Percentiles rank a stretch among this genome's conserved stretches.
These are phyloP conservation scores for Globisporangium nagaii DNA, from an alignment of 352 stramenopile genomes.

Conservation along the genomic window DNA sequence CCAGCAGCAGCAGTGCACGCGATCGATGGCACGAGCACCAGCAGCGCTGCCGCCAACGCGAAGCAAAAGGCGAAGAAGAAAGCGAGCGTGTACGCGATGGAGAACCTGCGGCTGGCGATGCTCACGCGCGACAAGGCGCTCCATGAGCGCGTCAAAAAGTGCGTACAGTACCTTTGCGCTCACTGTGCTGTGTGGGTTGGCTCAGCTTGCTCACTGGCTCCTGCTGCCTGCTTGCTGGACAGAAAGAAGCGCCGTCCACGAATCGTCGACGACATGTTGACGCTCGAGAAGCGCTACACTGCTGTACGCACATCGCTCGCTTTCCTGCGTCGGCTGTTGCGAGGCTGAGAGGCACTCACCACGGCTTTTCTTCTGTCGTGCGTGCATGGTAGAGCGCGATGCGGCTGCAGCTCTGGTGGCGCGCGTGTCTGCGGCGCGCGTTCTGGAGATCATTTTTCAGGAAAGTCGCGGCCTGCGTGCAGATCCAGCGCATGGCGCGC, in stretches of 20 bases:
- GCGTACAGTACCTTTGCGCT: not conserved
- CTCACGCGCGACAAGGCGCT: constrained; percentile 39
- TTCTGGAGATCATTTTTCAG: constrained; percentile 45
- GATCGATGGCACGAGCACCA: not conserved
- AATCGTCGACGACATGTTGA: constrained; percentile 71
- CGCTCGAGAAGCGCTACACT: constrained; percentile 49
- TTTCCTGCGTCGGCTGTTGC: too few relatives aligned
- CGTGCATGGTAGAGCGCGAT: constrained; percentile 31
- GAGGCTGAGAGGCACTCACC: too few relatives aligned
- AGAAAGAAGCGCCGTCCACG: constrained; percentile 48
- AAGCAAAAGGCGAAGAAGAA: constrained; percentile 9
- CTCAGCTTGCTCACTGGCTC: not conserved
- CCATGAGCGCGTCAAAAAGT: constrained; percentile 37
- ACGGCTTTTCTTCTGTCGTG: not conserved
- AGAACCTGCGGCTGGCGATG: constrained; percentile 53
- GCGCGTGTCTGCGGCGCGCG: constrained; percentile 21
- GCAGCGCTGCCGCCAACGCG: not conserved
- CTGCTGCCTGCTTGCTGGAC: not conserved
- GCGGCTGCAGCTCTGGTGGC: constrained; percentile 59
- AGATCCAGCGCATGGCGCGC: constrained; percentile 50
- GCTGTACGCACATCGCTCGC: constrained; percentile 11
- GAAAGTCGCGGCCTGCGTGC: constrained; percentile 30
- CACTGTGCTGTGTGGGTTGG: not conserved
- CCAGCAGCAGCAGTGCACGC: not conserved
- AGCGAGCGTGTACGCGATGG: constrained; percentile 43